Base-by-base conservation (phyloP, 2,329 filamentous ascomycete species). In the Pyrenochaeta sp. region DNA sequence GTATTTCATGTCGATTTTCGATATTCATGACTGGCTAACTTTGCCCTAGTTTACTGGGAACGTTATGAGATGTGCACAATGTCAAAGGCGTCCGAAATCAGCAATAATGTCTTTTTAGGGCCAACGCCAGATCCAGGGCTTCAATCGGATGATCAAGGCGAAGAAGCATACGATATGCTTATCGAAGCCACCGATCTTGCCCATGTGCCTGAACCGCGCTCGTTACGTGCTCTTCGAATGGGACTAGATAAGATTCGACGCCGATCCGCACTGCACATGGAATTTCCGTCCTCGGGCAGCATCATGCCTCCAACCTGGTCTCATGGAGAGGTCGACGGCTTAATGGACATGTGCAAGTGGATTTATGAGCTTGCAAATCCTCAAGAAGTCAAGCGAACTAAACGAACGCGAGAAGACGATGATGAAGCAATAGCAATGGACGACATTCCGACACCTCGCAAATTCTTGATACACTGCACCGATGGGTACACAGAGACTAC, bases 401-500 rank as follows among this genome's bases (percentile, higher is more conserved):
- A 77, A 68, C 78, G 77, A 68, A 77, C 76, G 67, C 81, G 78
- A 33, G 72, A 65, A 51, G 78, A 67, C 20, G 76, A 83, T 49
- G 72, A 75, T 7, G 85, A 87, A 60, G 86, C 88, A 60, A 82
- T 83, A 48, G 77, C 78, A 40, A 85, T 89, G 82, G 64, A 58
- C 72, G 71, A 72, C 27, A 60, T 72, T 49, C 49, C 61, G 46
- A 66, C 46, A 31, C 86, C 49, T 81, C 87, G 58, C 45, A 92
- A 87, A 69, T 86, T 98, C 30, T 84, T 98, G 29, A 90, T 99
- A 35, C 94, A 98, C 75, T 98, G 95, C 74, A 88, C 89, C 2
- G 95, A 99, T 74, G 95, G 95, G 15, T 99, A 99, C 69, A 99
- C 95, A 0, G 95, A 99, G 76, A 94, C 90, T 1, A 92, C 92